Conservation (phyloP, 148 eudicot species). For the Fagopyrum tataricum region DNA sequence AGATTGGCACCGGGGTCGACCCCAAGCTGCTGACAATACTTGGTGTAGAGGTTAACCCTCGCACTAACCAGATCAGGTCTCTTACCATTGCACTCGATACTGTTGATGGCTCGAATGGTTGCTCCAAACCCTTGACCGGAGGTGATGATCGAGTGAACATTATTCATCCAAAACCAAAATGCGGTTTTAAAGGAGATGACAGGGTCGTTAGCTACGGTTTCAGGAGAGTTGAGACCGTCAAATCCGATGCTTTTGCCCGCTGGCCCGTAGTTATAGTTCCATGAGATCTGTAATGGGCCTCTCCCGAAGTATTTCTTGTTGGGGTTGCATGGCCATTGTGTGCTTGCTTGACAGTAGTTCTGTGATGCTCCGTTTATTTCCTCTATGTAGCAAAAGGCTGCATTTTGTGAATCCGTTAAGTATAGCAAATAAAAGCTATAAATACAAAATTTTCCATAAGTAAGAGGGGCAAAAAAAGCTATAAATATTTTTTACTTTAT, state of each 20-base stretch:
- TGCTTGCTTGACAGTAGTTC: constrained; percentile 32
- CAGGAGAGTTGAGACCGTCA: constrained; percentile 35
- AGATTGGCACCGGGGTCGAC: constrained; percentile 33
- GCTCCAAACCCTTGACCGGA: constrained; percentile 28
- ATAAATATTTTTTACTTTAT: too few species aligned
- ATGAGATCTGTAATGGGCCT: constrained; percentile 33
- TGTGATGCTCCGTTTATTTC: constrained; percentile 36
- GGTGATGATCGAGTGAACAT: constrained; percentile 23
- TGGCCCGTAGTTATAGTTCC: constrained; percentile 45
- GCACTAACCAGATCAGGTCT: constrained; percentile 22
- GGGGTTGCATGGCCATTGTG: constrained; percentile 29
- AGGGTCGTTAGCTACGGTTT: constrained; percentile 25
- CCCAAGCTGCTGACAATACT: constrained; percentile 35
- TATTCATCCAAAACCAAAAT: constrained; percentile 41
- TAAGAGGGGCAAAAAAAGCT: too few species aligned
- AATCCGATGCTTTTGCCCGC: constrained; percentile 38
- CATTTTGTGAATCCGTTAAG: neutral
- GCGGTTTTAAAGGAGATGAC: constrained; percentile 29
- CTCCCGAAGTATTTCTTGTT: constrained; percentile 27
- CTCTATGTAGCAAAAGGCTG: constrained; percentile 50
- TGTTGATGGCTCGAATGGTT: constrained; percentile 30
- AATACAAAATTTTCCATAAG: too few species aligned
- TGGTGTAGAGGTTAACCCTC: constrained; percentile 23
- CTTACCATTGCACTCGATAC: constrained; percentile 22
- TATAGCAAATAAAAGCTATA: neutral